These are phyloP conservation scores for Tetraselmis striata DNA, from an alignment of 139 green algal species.

Conservation along the genomic window DNA sequence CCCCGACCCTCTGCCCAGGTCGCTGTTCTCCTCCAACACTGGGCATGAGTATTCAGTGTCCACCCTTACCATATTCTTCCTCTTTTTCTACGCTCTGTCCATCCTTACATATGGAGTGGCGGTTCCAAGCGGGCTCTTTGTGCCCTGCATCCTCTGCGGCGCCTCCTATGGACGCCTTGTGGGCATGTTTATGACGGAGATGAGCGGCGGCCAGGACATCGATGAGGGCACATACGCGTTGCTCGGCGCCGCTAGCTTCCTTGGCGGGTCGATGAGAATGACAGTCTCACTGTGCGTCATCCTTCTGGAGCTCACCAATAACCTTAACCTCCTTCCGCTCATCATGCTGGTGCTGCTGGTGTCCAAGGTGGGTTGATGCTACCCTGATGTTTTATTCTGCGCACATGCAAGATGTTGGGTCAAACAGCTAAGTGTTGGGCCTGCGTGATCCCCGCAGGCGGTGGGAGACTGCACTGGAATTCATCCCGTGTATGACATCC, in stretches of 20 bases:
- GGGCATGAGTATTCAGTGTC: conserved; percentile 57
- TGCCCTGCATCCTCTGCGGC: conserved; percentile 73
- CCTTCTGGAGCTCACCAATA: conserved; percentile 80
- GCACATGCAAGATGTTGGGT: background rate
- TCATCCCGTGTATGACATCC: conserved; percentile 53
- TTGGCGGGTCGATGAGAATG: conserved; percentile 73
- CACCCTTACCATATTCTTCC: conserved; percentile 44
- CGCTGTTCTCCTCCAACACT: conserved; percentile 64
- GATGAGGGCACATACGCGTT: conserved; percentile 65
- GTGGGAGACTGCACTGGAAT: conserved; percentile 62
- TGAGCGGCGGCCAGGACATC: conserved; percentile 28
- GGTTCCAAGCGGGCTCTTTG: conserved; percentile 69
- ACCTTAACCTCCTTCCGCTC: conserved; percentile 74
- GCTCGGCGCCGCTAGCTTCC: conserved; percentile 62
- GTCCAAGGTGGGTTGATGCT: conserved; percentile 44
- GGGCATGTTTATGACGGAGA: conserved; percentile 61
- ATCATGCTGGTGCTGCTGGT: conserved; percentile 84
- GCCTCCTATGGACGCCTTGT: conserved; percentile 72
- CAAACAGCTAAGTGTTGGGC: background rate
- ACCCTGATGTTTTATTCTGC: background rate
- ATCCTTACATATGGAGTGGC: conserved; percentile 63
- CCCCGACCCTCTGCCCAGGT: too few relatives aligned
- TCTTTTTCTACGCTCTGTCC: conserved; percentile 59
- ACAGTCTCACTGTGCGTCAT: conserved; percentile 69
- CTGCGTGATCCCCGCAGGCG: conserved; percentile 17